Base-by-base conservation (phyloP, 2,329 filamentous ascomycete species). In the Whalleya microplaca region DNA sequence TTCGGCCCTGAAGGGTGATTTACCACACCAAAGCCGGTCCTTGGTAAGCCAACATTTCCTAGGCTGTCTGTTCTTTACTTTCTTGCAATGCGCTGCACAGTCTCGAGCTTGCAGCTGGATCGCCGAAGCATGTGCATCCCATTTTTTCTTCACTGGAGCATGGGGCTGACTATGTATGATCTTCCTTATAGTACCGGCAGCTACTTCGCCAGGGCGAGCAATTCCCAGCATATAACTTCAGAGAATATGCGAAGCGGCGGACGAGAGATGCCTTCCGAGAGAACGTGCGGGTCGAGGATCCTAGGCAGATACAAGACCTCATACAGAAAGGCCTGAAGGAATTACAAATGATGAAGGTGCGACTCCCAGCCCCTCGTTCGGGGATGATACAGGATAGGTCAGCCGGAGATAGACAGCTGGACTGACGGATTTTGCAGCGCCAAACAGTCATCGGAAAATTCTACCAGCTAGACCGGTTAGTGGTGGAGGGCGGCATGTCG, bases 391-490 rank as follows among this genome's bases (percentile, higher is more conserved):
- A 9, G 5, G 21, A 20, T 16, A 23, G 6, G 20, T 21, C 37
- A 18, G 27, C 45, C 21, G 21, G 29, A n/a, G 40, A n/a, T 18
- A 32, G 42, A 32, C 18, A 32, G 32, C 18, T n/a, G 16, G 14
- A 44, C 58, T 61, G 20, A 63, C 53, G 16, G 18, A 8, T 32
- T 21, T 19, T 48, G 29, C 78, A 98, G 95, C 88, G 95, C 72
- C 95, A 98, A 89, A 96, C 94, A 10, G 84, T 95, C 48, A 86
- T 99, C 70, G 96, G 92, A 72, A 91, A 96, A 72, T 98, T 98
- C 77, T 98, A 91, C 78, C 90, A 97, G 76, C 75, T 96, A 61
- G 93, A 98, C 71, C 84, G 87, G 70, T 83, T 99, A 75, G 95
- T 99, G 14, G 91, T 99, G 0, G 95, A 99, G 76, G 90, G 90